phyloP scores from a whole-genome alignment of 192 early-diverging fungal species.

The Gonapodya prolifera region DNA sequence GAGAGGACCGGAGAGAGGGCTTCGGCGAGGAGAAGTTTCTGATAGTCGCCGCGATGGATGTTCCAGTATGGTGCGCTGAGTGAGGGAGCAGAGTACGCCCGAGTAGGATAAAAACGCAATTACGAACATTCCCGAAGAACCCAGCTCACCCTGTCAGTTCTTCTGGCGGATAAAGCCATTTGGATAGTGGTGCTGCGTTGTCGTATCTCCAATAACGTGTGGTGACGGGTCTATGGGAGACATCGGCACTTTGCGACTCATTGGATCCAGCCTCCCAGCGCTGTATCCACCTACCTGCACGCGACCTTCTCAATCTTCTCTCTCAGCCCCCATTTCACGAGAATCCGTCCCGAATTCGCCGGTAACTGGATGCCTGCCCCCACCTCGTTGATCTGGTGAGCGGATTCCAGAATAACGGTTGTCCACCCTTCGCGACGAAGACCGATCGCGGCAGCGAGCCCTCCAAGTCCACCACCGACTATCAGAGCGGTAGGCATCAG shows the following conservation, averaged over 20 bases:
- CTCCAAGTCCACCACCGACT: background rate
- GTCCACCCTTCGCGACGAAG: background rate
- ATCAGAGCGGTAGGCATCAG: background rate
- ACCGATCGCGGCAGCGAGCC: background rate
- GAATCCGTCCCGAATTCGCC: background rate
- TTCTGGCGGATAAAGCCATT: too few relatives aligned
- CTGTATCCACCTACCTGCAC: background rate
- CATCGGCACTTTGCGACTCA: too few relatives aligned
- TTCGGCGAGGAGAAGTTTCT: background rate
- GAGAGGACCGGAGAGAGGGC: background rate
- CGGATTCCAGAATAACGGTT: background rate
- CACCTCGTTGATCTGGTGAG: background rate
- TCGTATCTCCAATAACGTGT: too few relatives aligned
- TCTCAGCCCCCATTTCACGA: background rate
- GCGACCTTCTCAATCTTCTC: background rate
- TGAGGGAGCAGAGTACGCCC: too few relatives aligned
- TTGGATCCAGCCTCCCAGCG: too few relatives aligned
- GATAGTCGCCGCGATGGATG: background rate
- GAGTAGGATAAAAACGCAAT: too few relatives aligned
- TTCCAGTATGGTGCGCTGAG: background rate
- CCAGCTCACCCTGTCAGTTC: too few relatives aligned
- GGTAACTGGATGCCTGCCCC: constrained; percentile 1
- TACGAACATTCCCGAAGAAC: too few relatives aligned
- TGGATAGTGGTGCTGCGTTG: too few relatives aligned
- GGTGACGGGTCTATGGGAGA: too few relatives aligned